phyloP scores from a whole-genome alignment of 305 asterid genomes.

The Striga hermonthica region DNA sequence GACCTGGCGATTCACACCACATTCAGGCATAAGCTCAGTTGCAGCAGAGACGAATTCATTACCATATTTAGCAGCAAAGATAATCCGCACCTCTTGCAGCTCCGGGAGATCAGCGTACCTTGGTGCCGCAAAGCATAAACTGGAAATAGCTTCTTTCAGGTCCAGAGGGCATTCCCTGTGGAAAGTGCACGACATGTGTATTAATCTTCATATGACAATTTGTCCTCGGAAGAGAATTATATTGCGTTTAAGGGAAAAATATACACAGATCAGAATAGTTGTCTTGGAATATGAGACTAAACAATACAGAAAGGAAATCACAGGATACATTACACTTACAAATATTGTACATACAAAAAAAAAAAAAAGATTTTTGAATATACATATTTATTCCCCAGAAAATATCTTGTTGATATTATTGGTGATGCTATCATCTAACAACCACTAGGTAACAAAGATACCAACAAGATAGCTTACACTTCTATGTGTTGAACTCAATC shows the following conservation, averaged over 20 bases:
- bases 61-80: constrained; percentile 83
- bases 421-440: neutral
- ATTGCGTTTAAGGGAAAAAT: constrained; percentile 5
- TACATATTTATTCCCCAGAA: neutral
- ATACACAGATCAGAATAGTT: neutral
- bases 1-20: constrained; percentile 98
- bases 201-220: constrained; percentile 17
- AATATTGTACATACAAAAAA: too few relatives aligned
- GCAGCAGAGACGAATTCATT: constrained; percentile 85
- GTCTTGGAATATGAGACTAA: neutral
- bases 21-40: constrained; percentile 93
- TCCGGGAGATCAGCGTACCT: constrained; percentile 94
- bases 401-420: neutral
- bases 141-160: constrained; percentile 95
- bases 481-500: too few relatives aligned
- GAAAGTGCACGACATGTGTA: constrained; percentile 12
- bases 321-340: too few relatives aligned
- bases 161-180: constrained; percentile 97
- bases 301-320: neutral
- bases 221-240: constrained; percentile 13
- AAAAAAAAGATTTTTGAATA: neutral
- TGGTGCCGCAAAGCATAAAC: constrained; percentile 96
- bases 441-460: neutral
- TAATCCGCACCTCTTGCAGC: constrained; percentile 70
- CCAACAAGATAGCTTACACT: too few relatives aligned